Evolutionary conservation across 345 rosid species (phyloP), one percentile per base, ranked within the genome.

Genomic region (Lenwebbia sp.): DNA sequence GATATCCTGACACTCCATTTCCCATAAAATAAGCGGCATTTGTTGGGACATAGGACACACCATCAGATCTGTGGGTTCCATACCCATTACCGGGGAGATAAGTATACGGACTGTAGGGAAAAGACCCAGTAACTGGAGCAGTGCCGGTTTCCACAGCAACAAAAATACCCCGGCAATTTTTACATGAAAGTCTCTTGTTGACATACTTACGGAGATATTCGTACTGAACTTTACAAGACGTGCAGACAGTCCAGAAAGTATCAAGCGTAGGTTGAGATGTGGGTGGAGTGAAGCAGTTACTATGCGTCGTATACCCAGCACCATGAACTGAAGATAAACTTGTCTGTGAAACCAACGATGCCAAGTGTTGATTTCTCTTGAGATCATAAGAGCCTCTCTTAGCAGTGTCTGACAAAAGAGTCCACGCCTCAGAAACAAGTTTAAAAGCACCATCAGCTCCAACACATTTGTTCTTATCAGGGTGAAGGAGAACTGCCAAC

Each of bases 361-460:
- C 53, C 89, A 26, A 65, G 84, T 89, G 90, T 86, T 88, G 90
- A 87, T 85, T 90, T 88, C 93, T 91, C 88, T 91, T 91, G 52
- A 60, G 84, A 91, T 97, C 93, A 85, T 91, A 93, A 56, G 96
- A 90, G 86, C 92, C 93, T 91, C 95, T 95, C 90, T 93, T 92
- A 76, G 90, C 88, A 87, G 89, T 92, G 86, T 94, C 96, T 0
- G 98, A 95, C 90, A 97, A 89, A 83, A 93, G 87, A 60, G 90
- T 92, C 99, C 99, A 97, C 2, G 99, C 99, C 90, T 97, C 99
- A 30, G 98, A 96, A 84, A 96, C 93, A 89, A 97, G 94, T 89
- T 95, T 96, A 89, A 97, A 97, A 1, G 99, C 99, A 82, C 99
- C 99, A 90, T 95, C 98, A 86, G 99, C 99, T 85, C 99, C 99